A percentile compares a stretch with the other conserved stretches of the same genome.
Evolutionary conservation across 345 rosid genomes (phyloP).

Genomic region (Physaria fendleri): DNA sequence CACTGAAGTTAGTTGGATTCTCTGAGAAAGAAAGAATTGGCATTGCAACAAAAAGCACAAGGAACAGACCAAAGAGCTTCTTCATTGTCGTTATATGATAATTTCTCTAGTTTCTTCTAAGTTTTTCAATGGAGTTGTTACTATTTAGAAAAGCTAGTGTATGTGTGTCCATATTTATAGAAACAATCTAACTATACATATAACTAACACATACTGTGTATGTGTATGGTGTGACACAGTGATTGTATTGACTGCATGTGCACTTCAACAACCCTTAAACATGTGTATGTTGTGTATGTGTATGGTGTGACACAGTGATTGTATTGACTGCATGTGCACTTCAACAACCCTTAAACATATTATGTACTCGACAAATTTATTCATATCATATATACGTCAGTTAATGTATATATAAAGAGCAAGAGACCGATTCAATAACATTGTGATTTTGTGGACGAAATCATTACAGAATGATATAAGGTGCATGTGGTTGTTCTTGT

Average conservation of each 20-base stretch:
- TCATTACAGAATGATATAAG: slow-evolving; percentile 8
- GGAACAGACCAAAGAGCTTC: slow-evolving; percentile 13
- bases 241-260: slow-evolving; percentile 28
- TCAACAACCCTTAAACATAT: slow-evolving; percentile 20
- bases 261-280: slow-evolving; percentile 26
- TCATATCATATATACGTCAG: slow-evolving; percentile 4
- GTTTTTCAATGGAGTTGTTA: slow-evolving; percentile 19
- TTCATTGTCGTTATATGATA: slow-evolving; percentile 14
- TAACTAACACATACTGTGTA: neutral
- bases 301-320: neutral
- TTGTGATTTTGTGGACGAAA: neutral
- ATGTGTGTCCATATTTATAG: slow-evolving; percentile 29
- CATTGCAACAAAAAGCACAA: slow-evolving; percentile 11
- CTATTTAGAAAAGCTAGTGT: slow-evolving; percentile 10
- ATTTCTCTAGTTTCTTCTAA: neutral
- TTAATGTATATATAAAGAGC: neutral
- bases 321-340: slow-evolving; percentile 31
- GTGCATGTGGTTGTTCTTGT: slow-evolving; percentile 28
- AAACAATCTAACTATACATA: slow-evolving; percentile 2
- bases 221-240: slow-evolving; percentile 2
- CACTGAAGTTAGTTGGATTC: slow-evolving; percentile 27
- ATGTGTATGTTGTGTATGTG: neutral
- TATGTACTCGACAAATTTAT: slow-evolving; percentile 2
- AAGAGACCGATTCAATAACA: slow-evolving; percentile 19
- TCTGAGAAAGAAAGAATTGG: slow-evolving; percentile 19